Percentiles rank a stretch among this genome's conserved stretches.
These are phyloP conservation scores for Pelargonium australe DNA, from an alignment of 441 rosid species.

Conservation along the genomic window DNA sequence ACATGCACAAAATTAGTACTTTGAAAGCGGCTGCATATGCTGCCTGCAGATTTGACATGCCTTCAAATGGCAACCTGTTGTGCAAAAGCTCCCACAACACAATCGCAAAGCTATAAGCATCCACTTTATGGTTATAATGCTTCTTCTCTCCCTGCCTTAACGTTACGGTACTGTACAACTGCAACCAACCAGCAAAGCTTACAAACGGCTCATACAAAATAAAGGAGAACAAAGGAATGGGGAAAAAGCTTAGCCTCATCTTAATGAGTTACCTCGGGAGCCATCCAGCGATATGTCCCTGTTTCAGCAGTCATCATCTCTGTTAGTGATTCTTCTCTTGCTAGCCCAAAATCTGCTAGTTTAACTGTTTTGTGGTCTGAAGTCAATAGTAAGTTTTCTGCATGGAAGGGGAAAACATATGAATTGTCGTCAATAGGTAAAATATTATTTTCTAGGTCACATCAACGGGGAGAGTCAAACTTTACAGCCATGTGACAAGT, in stretches of 20 bases:
- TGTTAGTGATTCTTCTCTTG: constrained; percentile 61
- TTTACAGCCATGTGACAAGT: not conserved
- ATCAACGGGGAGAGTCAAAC: not conserved
- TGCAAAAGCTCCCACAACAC: constrained; percentile 57
- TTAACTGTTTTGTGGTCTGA: constrained; percentile 53
- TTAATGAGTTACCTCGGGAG: constrained; percentile 31
- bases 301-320: constrained; percentile 76
- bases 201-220: not conserved
- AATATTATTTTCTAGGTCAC: not conserved
- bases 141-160: constrained; percentile 57
- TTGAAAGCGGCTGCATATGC: constrained; percentile 65
- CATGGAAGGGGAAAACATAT: constrained; percentile 10
- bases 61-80: constrained; percentile 52
- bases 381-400: constrained; percentile 59
- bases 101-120: constrained; percentile 58
- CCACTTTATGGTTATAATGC: constrained; percentile 64
- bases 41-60: constrained; percentile 67
- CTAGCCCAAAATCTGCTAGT: constrained; percentile 62
- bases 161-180: constrained; percentile 64
- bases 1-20: constrained; percentile 24
- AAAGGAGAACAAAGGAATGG: not conserved
- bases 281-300: constrained; percentile 41
- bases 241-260: not conserved
- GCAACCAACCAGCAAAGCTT: constrained; percentile 14
- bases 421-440: not conserved